Percentiles rank a stretch among this genome's conserved stretches.
These are phyloP conservation scores for Pleurotus eryngii DNA, from an alignment of 768 basidiomycete genomes.

Conservation along the genomic window DNA sequence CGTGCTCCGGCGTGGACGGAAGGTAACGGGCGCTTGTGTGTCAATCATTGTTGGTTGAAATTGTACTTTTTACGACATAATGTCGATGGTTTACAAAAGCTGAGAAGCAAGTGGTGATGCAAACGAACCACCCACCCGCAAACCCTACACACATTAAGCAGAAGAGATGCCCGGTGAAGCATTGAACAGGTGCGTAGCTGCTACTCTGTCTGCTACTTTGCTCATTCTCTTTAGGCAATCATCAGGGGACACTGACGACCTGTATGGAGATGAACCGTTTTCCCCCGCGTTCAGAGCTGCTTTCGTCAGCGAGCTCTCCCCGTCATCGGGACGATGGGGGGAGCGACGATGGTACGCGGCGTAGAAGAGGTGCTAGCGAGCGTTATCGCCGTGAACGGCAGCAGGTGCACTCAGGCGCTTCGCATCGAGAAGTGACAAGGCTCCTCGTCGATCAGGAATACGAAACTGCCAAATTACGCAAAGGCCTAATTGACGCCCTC, in stretches of 20 bases:
- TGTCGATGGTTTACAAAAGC: too few relatives aligned
- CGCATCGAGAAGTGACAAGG: constrained; percentile 27
- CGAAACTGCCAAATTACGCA: constrained; percentile 31
- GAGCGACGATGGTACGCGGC: not conserved
- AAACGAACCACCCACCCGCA: too few relatives aligned
- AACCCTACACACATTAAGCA: too few relatives aligned
- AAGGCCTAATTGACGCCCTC: constrained; percentile 31
- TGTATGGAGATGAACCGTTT: not conserved
- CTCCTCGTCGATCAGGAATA: constrained; percentile 29
- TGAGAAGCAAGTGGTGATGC: too few relatives aligned
- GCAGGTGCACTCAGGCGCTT: constrained; percentile 14
- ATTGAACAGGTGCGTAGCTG: too few relatives aligned
- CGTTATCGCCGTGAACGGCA: constrained; percentile 18
- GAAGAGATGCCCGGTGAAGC: too few relatives aligned
- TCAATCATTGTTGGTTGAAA: too few relatives aligned
- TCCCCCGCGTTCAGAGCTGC: not conserved
- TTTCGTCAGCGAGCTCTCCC: not conserved
- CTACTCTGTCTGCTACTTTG: too few relatives aligned
- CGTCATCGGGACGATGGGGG: not conserved
- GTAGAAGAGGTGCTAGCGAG: constrained; percentile 6
- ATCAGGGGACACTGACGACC: not conserved
- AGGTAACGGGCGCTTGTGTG: too few relatives aligned
- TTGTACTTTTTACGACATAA: too few relatives aligned
- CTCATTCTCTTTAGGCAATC: too few relatives aligned
- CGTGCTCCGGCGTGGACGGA: too few relatives aligned